Conservation (phyloP, 2,329 filamentous ascomycete genomes). For the Aspergillus thermomutatus region DNA sequence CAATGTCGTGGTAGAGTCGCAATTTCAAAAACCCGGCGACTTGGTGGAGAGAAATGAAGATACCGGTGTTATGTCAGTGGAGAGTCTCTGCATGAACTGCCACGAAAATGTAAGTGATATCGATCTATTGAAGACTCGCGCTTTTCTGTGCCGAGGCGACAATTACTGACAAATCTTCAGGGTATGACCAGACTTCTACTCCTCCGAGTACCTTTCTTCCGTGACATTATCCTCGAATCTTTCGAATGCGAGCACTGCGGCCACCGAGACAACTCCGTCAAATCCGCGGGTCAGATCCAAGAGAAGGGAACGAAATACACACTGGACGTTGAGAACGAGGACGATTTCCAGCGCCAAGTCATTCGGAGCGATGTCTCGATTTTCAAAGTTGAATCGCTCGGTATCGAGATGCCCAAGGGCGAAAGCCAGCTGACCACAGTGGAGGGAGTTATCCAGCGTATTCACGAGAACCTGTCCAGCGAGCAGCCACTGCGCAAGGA, state of each 20-base stretch:
- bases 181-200: conserved; percentile 83
- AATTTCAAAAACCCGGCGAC: conserved; percentile 39
- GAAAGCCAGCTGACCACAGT: conserved; percentile 91
- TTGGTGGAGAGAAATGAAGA: conserved; percentile 39
- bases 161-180: conserved; percentile 43
- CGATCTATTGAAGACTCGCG: not conserved
- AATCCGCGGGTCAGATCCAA: conserved; percentile 88
- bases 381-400: conserved; percentile 85
- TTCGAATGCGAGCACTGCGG: conserved; percentile 89
- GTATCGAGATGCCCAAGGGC: conserved; percentile 88
- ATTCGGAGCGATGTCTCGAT: conserved; percentile 86
- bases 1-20: conserved; percentile 23
- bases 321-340: conserved; percentile 67
- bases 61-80: conserved; percentile 47
- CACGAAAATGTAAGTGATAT: conserved; percentile 67
- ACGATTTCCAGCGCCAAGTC: conserved; percentile 80
- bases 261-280: conserved; percentile 89
- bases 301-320: conserved; percentile 82
- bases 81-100: conserved; percentile 85
- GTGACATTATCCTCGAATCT: conserved; percentile 95
- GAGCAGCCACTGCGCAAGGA: conserved; percentile 81
- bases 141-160: not conserved
- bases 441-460: conserved; percentile 76
- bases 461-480: conserved; percentile 75
- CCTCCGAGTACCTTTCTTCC: conserved; percentile 93